Evolutionary conservation across 768 basidiomycete genomes (phyloP).

Genomic region (Sporobolomyces phaffii): DNA sequence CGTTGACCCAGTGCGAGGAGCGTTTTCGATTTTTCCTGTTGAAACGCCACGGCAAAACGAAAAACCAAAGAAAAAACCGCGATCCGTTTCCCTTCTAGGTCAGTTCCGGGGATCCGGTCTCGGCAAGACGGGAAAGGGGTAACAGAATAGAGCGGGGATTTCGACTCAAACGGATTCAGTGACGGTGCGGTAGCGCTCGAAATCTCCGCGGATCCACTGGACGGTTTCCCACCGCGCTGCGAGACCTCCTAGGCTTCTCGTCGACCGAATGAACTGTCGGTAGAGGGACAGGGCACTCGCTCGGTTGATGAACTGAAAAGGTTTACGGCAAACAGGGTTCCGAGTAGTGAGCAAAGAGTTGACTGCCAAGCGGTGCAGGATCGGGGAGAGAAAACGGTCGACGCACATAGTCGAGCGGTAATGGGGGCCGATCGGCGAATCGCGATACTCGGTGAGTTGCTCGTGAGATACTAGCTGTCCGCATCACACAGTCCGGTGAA

Average conservation of each 20-base stretch:
- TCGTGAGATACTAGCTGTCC: background rate
- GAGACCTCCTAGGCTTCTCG: slow-evolving; percentile 25
- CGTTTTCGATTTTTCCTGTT: slow-evolving; percentile 35
- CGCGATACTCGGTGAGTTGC: slow-evolving; percentile 10
- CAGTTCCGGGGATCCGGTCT: too few species aligned
- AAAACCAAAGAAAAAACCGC: too few species aligned
- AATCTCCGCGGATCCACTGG: slow-evolving; percentile 34
- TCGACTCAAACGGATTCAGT: slow-evolving; percentile 26
- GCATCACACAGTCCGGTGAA: background rate
- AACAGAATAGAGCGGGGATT: background rate
- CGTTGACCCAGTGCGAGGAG: slow-evolving; percentile 33
- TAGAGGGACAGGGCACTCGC: slow-evolving; percentile 35
- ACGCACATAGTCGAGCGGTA: slow-evolving; percentile 35
- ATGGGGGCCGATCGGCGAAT: slow-evolving; percentile 19
- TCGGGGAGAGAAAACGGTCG: too few species aligned
- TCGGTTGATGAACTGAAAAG: slow-evolving; percentile 36
- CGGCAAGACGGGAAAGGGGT: too few species aligned
- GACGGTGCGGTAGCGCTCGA: slow-evolving; percentile 33
- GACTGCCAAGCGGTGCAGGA: background rate
- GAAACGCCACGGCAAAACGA: too few species aligned
- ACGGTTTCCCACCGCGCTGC: slow-evolving; percentile 35
- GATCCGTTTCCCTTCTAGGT: too few species aligned
- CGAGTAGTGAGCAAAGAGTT: background rate
- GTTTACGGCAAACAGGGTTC: too few species aligned
- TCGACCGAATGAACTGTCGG: slow-evolving; percentile 39